phyloP scores from a whole-genome alignment of 1,284 basidiomycete species.

The Takashimella tepidaria region DNA sequence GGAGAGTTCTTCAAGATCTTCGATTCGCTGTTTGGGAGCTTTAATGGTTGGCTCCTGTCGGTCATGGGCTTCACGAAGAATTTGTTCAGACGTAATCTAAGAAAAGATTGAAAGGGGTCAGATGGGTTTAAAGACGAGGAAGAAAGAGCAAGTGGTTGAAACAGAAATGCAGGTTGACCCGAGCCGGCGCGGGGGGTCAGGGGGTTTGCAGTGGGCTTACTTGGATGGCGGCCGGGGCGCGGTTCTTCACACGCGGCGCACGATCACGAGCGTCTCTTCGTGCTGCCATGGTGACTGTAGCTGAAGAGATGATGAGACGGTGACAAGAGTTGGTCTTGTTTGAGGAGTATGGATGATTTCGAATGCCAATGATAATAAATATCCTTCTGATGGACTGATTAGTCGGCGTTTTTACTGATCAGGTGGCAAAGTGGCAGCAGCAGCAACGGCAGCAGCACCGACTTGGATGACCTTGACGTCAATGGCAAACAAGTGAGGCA shows the following conservation, averaged over 20 bases:
- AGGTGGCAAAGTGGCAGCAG: not conserved
- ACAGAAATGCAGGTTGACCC: conserved; percentile 1
- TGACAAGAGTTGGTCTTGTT: too few relatives aligned
- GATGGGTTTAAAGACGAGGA: not conserved
- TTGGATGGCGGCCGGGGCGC: conserved; percentile 86
- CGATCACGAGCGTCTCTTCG: conserved; percentile 42
- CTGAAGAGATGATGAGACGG: not conserved
- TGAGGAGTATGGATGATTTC: too few relatives aligned
- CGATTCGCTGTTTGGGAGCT: conserved; percentile 88
- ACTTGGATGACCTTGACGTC: too few relatives aligned
- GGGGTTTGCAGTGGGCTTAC: too few relatives aligned
- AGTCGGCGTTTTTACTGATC: not conserved
- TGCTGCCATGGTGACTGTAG: conserved; percentile 28
- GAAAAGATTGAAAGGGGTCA: not conserved
- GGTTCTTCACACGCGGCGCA: conserved; percentile 76
- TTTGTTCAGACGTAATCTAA: conserved; percentile 94
- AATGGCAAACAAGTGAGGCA: too few relatives aligned
- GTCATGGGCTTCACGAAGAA: conserved; percentile 96
- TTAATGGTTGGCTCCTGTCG: conserved; percentile 86
- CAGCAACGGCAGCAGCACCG: too few relatives aligned
- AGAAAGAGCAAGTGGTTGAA: not conserved
- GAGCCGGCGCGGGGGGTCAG: too few relatives aligned
- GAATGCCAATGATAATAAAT: too few relatives aligned
- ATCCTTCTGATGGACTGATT: too few relatives aligned
- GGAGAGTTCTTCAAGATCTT: conserved; percentile 94